Percentiles rank a stretch among this genome's conserved stretches.
phyloP scores from a whole-genome alignment of 371 early-diverging fungal species.

The Dentiscutata heterogama region DNA sequence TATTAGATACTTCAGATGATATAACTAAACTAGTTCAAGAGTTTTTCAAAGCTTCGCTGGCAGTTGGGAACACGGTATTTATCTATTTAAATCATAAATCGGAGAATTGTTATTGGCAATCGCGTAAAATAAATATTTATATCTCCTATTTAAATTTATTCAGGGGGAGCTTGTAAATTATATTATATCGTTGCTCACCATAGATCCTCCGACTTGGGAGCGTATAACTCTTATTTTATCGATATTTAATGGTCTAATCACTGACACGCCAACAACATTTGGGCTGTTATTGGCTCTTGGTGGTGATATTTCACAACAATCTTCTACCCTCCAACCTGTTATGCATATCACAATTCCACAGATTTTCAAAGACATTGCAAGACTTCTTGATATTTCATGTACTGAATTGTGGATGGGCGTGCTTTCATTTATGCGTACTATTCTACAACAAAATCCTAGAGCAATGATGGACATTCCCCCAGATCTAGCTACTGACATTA shows the following conservation, averaged over 20 bases:
- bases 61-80: slow-evolving; percentile 38
- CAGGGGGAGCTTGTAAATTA: slow-evolving; percentile 21
- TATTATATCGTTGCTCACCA: not conserved
- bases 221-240: slow-evolving; percentile 41
- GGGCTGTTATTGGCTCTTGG: slow-evolving; percentile 6
- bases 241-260: slow-evolving; percentile 28
- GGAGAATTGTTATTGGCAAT: not conserved
- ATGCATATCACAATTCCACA: slow-evolving; percentile 28
- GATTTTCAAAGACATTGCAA: slow-evolving; percentile 14
- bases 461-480: slow-evolving; percentile 52
- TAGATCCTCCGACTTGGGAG: not conserved
- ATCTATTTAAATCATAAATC: not conserved
- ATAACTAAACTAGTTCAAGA: slow-evolving; percentile 38
- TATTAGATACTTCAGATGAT: slow-evolving; percentile 34
- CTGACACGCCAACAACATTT: slow-evolving; percentile 26
- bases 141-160: not conserved
- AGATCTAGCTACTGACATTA: slow-evolving; percentile 44
- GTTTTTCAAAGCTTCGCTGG: slow-evolving; percentile 28
- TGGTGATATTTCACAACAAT: not conserved
- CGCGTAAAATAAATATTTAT: too few species aligned
- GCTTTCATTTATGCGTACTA: slow-evolving; percentile 50
- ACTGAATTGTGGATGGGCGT: slow-evolving; percentile 41
- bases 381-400: not conserved
- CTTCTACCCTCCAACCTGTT: not conserved
- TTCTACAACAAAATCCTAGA: slow-evolving; percentile 51